A percentile compares a stretch with the other conserved stretches of the same genome.
Conservation (phyloP, 768 basidiomycete species). For the Tulasnella sp. region DNA sequence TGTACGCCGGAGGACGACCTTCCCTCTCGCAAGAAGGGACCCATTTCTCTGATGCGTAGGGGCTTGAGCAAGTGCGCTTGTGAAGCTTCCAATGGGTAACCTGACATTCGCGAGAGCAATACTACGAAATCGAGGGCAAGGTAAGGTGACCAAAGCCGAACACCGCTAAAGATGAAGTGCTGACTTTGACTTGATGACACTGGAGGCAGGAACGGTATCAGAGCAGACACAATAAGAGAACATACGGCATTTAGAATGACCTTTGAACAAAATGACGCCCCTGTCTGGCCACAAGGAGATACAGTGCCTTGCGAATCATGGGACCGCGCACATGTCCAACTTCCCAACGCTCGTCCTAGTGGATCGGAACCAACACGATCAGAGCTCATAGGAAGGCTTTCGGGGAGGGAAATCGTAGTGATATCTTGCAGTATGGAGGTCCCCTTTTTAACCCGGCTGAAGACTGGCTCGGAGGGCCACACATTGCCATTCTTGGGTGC, state of each 20-base stretch:
- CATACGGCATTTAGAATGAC: not conserved
- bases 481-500: too few species aligned
- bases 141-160: not conserved
- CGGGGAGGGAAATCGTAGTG: not conserved
- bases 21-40: not conserved
- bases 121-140: not conserved
- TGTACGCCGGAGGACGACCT: not conserved
- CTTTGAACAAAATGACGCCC: not conserved
- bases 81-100: slow-evolving; percentile 43
- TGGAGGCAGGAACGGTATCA: not conserved
- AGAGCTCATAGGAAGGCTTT: not conserved
- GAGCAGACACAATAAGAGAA: not conserved
- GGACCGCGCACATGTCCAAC: not conserved
- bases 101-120: slow-evolving; percentile 41
- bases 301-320: not conserved
- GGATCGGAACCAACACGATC: not conserved
- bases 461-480: not conserved
- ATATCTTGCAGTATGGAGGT: not conserved
- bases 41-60: not conserved
- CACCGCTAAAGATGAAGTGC: not conserved
- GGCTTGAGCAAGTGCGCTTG: slow-evolving; percentile 40
- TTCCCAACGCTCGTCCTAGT: not conserved
- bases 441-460: too few species aligned
- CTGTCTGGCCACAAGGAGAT: not conserved
- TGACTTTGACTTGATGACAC: slow-evolving; percentile 10